Conservation (phyloP, 2,329 filamentous ascomycete species). For the Aureobasidium lini region DNA sequence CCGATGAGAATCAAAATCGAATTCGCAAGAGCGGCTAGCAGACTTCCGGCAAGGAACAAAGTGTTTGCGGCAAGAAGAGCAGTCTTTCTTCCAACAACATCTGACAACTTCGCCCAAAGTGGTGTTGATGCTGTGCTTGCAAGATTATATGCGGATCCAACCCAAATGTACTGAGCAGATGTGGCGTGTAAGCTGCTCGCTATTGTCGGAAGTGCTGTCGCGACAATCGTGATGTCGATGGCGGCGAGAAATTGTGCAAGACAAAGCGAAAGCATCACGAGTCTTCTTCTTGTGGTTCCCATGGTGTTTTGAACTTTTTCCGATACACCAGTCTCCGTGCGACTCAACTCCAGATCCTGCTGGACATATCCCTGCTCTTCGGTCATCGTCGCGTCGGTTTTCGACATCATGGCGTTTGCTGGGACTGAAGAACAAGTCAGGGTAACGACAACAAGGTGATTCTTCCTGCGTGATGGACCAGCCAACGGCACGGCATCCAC, state of each 20-base stretch:
- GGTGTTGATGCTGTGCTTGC: slow-evolving; percentile 11
- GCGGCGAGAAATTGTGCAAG: slow-evolving; percentile 12
- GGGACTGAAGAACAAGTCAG: not conserved
- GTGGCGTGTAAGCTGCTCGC: slow-evolving; percentile 53
- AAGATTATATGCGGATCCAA: slow-evolving; percentile 5
- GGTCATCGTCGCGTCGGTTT: not conserved
- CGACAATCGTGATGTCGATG: slow-evolving; percentile 26
- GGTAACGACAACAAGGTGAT: slow-evolving; percentile 9
- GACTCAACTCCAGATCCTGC: slow-evolving; percentile 4
- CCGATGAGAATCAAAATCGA: slow-evolving; percentile 38
- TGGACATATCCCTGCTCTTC: not conserved
- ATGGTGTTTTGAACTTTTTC: not conserved
- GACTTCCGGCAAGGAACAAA: slow-evolving; percentile 16
- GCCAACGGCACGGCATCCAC: not conserved
- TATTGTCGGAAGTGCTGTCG: slow-evolving; percentile 28
- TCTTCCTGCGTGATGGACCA: not conserved
- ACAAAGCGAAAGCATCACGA: slow-evolving; percentile 10
- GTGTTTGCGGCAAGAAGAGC: slow-evolving; percentile 1
- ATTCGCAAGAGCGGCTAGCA: slow-evolving; percentile 19
- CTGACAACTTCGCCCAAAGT: slow-evolving; percentile 7
- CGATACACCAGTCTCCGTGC: not conserved
- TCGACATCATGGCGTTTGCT: not conserved
- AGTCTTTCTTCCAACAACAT: slow-evolving; percentile 1
- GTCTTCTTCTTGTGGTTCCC: not conserved
- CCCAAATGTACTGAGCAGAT: slow-evolving; percentile 64